Base-by-base conservation (phyloP, 371 early-diverging fungal genomes). In the Mucor mucedo region DNA sequence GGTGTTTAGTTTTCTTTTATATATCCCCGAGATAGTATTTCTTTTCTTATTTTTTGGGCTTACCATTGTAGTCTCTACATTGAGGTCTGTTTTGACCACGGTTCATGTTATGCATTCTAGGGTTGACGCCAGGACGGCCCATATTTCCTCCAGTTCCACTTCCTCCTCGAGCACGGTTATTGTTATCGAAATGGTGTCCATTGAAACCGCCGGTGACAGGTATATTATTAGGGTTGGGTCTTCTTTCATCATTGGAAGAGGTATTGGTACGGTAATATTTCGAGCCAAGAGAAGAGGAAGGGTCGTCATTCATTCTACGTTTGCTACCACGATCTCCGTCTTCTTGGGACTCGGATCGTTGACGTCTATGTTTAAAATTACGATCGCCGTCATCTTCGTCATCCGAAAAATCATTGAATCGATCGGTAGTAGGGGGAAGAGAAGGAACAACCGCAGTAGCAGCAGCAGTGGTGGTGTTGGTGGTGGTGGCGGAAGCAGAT, bases 11-110 rank as follows among this genome's bases (percentile, higher is more conserved):
- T 21, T 21, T 21, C 21, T 21, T 21, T 21, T 21, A 21, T 21
- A 21, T 21, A 21, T 21, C 21, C 21, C 21, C 21, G 21, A 21
- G 21, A 21, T 0, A 21, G 21, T 21, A 0, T 21, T 21, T 21
- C 21, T 21, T 21, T 21, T 21, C 21, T 21, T 21, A 1, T 21
- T 21, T 21, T 21, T 21, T 21, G 21, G 21, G n/a, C 38, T 56
- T 82, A 91, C 92, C 90, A 77, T 89, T 89, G 70, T 89, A 92
- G 58, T 91, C 91, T 50, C 87, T 84, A 65, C 93, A 93, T 28
- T 82, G 82, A 16, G 75, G 76, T 14, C 84, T 79, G 28, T 65
- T 72, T 30, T 52, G 63, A n/a, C 58, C 42, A 11, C 83, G 72
- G 27, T 56, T 54, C 21, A 68, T 70, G 14, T 35, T 35, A 8